These are phyloP conservation scores for Tetrastigma voinierianum DNA, from an alignment of 164 flowering plant genomes.

Conservation along the genomic window DNA sequence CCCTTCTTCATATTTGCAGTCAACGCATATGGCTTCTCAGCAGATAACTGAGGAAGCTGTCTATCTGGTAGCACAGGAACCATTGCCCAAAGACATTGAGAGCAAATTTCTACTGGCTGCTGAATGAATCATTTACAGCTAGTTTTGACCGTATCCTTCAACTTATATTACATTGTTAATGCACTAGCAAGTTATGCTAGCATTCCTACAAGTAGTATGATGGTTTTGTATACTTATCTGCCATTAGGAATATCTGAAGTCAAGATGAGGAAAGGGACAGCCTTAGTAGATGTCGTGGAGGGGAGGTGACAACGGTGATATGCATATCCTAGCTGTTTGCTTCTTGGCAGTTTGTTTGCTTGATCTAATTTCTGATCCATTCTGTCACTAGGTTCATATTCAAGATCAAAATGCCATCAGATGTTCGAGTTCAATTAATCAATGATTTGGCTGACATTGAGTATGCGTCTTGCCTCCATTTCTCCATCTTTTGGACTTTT, in stretches of 20 bases:
- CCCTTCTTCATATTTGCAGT: conserved; percentile 54
- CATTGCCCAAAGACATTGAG: conserved; percentile 96
- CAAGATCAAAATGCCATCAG: conserved; percentile 89
- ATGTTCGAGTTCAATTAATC: conserved; percentile 72
- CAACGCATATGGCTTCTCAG: conserved; percentile 98
- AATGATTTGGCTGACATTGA: conserved; percentile 94
- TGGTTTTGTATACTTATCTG: conserved; percentile 22
- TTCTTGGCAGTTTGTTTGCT: conserved; percentile 4
- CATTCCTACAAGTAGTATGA: too few relatives aligned
- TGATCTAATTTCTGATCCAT: conserved; percentile 8
- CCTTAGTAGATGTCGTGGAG: conserved; percentile 86
- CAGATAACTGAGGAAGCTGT: conserved; percentile 92
- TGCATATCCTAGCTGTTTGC: not conserved
- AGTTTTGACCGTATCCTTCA: conserved; percentile 55
- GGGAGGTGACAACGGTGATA: conserved; percentile 90
- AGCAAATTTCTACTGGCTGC: conserved; percentile 92
- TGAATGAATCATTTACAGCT: conserved; percentile 74
- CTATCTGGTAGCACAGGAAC: conserved; percentile 96
- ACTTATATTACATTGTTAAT: not conserved
- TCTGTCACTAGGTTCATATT: conserved; percentile 80
- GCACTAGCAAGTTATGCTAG: not conserved
- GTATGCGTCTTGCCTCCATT: conserved; percentile 40
- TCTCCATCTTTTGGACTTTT: not conserved
- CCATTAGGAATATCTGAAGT: conserved; percentile 70
- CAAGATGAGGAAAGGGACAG: conserved; percentile 87